These are phyloP conservation scores for Apiosordaria backusii DNA, from an alignment of 495 filamentous ascomycete species.

Conservation along the genomic window DNA sequence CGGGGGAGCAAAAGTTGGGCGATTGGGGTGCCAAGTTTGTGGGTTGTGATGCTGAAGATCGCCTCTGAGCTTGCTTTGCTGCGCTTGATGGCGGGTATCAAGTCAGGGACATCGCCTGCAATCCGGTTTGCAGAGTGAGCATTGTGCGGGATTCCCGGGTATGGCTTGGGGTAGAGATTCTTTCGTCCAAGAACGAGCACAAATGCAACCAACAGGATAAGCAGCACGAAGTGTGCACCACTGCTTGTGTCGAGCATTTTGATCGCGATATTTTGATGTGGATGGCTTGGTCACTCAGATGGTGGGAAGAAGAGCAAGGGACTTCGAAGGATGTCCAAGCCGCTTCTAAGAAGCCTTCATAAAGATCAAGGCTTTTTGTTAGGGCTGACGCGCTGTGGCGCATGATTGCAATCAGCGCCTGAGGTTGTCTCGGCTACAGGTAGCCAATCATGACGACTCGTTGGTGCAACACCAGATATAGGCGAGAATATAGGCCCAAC, in stretches of 20 bases:
- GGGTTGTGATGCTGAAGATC: slow-evolving; percentile 23
- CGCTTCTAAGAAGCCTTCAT: too few species aligned
- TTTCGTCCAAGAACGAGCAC: slow-evolving; percentile 1
- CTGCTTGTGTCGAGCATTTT: neutral
- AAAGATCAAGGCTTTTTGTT: too few species aligned
- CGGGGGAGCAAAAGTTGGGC: slow-evolving; percentile 28
- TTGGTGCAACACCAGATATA: neutral
- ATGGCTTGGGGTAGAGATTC: slow-evolving; percentile 27
- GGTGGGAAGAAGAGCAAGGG: too few species aligned
- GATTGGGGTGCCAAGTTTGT: slow-evolving; percentile 27
- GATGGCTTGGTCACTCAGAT: too few species aligned
- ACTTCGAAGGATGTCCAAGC: too few species aligned
- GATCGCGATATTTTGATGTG: neutral
- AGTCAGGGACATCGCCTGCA: slow-evolving; percentile 31
- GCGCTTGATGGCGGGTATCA: slow-evolving; percentile 14
- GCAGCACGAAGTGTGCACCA: neutral
- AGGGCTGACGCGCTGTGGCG: too few species aligned
- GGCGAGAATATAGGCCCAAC: neutral
- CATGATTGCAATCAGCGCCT: neutral
- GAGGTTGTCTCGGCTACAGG: neutral
- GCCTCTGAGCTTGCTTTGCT: slow-evolving; percentile 18
- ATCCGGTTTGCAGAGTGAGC: slow-evolving; percentile 25
- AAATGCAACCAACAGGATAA: neutral
- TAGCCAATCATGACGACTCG: neutral
- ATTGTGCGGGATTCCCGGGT: slow-evolving; percentile 40